phyloP scores from a whole-genome alignment of 495 filamentous ascomycete genomes.

The Penicillium antarcticum region DNA sequence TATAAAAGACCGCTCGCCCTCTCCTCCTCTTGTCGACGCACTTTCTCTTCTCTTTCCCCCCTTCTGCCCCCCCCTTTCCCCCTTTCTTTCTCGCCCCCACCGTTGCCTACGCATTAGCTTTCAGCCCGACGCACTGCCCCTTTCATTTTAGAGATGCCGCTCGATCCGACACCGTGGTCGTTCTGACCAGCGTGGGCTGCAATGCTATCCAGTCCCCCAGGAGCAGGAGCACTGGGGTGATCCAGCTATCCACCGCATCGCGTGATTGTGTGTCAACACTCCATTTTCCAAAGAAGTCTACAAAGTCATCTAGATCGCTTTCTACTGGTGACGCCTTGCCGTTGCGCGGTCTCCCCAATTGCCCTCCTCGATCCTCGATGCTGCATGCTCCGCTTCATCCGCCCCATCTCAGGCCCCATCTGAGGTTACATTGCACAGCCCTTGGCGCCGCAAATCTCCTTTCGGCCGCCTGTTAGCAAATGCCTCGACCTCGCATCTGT shows the following conservation, averaged over 20 bases:
- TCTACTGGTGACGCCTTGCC: not conserved
- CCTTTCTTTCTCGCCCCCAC: slow-evolving; percentile 9
- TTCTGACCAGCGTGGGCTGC: not conserved
- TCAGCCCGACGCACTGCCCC: slow-evolving; percentile 8
- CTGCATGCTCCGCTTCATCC: not conserved
- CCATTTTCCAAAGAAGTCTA: not conserved
- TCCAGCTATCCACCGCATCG: not conserved
- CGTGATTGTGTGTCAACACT: not conserved
- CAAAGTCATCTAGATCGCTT: not conserved
- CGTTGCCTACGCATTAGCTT: not conserved
- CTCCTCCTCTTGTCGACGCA: slow-evolving; percentile 2
- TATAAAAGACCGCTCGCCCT: slow-evolving; percentile 3
- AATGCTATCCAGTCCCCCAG: not conserved
- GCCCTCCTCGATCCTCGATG: not conserved
- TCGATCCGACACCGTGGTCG: not conserved
- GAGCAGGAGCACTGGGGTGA: not conserved
- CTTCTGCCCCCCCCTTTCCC: not conserved
- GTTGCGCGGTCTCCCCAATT: not conserved
- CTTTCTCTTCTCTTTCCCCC: not conserved
- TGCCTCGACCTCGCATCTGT: not conserved
- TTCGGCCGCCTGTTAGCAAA: not conserved
- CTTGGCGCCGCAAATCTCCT: not conserved
- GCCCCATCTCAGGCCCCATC: not conserved
- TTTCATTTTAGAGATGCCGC: slow-evolving; percentile 17
- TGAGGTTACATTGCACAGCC: slow-evolving; percentile 3